Conservation (phyloP, 148 eudicot genomes). For the Vaccinium darrowii region DNA sequence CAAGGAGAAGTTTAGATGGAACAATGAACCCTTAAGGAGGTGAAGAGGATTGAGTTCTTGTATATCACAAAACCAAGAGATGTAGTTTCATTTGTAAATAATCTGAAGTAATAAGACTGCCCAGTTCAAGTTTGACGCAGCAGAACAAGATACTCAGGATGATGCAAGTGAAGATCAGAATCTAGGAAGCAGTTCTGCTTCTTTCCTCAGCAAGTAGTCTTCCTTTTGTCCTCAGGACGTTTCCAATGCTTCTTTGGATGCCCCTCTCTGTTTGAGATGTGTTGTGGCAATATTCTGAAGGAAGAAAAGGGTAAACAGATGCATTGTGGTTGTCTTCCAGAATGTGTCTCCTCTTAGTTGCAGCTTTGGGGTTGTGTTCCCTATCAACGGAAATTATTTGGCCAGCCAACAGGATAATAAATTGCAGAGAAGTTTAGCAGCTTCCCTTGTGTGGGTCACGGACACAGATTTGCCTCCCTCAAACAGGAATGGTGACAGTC, state of each 20-base stretch:
- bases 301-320: background rate
- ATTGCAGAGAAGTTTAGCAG: background rate
- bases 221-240: background rate
- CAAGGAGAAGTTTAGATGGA: background rate
- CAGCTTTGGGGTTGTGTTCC: background rate
- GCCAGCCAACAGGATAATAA: background rate
- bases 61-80: background rate
- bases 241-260: background rate
- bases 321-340: background rate
- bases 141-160: background rate
- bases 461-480: background rate
- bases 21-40: background rate
- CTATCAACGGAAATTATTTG: background rate
- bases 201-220: background rate
- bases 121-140: background rate
- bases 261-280: background rate
- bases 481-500: background rate
- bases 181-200: background rate
- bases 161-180: background rate
- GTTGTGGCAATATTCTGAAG: background rate
- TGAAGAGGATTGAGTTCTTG: background rate
- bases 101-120: background rate
- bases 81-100: background rate
- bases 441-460: background rate
- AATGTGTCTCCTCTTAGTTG: background rate